These are phyloP conservation scores for Spathaspora sp. DNA, from an alignment of 805 yeast genomes.

Conservation along the genomic window DNA sequence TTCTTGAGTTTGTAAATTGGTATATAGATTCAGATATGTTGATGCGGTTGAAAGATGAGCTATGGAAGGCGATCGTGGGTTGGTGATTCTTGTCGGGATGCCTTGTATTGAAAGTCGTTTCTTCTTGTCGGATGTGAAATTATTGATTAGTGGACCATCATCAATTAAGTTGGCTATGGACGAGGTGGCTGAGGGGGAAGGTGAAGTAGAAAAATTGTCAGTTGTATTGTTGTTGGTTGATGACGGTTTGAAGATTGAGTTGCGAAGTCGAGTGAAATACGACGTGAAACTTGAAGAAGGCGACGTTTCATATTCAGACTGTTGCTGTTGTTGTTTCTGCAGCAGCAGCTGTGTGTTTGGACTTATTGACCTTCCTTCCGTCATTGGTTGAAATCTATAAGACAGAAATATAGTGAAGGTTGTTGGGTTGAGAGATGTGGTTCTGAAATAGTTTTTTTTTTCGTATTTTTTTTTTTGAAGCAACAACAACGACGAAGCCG, in stretches of 20 bases:
- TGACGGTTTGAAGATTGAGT: constrained; percentile 1
- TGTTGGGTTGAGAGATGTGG: background rate
- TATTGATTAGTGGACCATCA: constrained; percentile 17
- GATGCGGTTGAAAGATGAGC: constrained; percentile 9
- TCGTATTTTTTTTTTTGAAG: too few species aligned
- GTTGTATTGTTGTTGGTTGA: background rate
- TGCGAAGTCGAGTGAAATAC: background rate
- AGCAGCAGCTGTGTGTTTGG: background rate
- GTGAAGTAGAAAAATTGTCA: background rate
- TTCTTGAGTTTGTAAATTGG: constrained; percentile 13
- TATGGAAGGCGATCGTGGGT: constrained; percentile 26
- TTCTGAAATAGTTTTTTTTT: background rate
- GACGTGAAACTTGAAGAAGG: background rate
- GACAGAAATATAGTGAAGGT: background rate
- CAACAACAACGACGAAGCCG: too few species aligned
- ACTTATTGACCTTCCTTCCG: background rate
- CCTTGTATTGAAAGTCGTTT: constrained; percentile 23
- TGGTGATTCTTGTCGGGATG: constrained; percentile 9
- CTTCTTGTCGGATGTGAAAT: constrained; percentile 24
- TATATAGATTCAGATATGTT: constrained; percentile 17
- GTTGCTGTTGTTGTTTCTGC: background rate
- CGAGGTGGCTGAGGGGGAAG: too few species aligned
- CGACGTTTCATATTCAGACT: background rate
- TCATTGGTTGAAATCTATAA: background rate
- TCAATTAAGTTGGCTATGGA: background rate